Percentiles rank a stretch among this genome's conserved stretches.
These are phyloP conservation scores for Bimuria novae-zelandiae DNA, from an alignment of 2,329 filamentous ascomycete species.

Conservation along the genomic window DNA sequence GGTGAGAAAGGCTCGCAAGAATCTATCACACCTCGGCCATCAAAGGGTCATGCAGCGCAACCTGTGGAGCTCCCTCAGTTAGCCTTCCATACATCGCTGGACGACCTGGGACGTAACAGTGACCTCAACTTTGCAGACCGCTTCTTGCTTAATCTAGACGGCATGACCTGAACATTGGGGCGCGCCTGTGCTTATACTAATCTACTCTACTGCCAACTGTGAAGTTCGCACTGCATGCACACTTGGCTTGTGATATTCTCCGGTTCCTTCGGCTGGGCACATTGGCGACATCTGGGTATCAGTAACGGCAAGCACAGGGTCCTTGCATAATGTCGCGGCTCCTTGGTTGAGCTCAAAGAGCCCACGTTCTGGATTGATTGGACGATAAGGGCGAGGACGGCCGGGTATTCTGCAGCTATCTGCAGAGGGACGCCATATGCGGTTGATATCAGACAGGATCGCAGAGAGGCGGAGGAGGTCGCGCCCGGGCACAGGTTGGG, in stretches of 20 bases:
- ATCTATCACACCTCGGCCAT: slow-evolving; percentile 10
- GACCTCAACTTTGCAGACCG: slow-evolving; percentile 32
- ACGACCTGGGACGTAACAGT: slow-evolving; percentile 25
- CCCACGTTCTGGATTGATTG: slow-evolving; percentile 46
- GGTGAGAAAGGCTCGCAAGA: slow-evolving; percentile 31
- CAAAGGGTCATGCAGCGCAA: slow-evolving; percentile 11
- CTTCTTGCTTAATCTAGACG: slow-evolving; percentile 32
- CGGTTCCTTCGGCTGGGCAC: background rate
- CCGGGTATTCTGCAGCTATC: slow-evolving; percentile 8
- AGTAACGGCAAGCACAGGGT: background rate
- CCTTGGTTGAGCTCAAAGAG: slow-evolving; percentile 32
- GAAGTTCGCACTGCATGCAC: background rate
- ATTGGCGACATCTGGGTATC: slow-evolving; percentile 1
- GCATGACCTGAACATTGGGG: slow-evolving; percentile 8
- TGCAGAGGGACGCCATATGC: slow-evolving; percentile 9
- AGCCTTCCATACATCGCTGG: slow-evolving; percentile 29
- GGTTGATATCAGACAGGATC: slow-evolving; percentile 5
- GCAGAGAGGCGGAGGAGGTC: background rate
- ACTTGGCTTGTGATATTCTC: background rate
- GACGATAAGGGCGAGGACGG: slow-evolving; percentile 24
- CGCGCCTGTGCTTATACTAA: background rate
- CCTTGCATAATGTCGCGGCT: slow-evolving; percentile 15
- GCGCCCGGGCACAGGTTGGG: slow-evolving; percentile 1
- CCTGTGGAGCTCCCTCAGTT: slow-evolving; percentile 25
- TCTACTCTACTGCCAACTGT: background rate